Evolutionary conservation across 1,284 basidiomycete species (phyloP).

Genomic region (Naganishia cerealis): DNA sequence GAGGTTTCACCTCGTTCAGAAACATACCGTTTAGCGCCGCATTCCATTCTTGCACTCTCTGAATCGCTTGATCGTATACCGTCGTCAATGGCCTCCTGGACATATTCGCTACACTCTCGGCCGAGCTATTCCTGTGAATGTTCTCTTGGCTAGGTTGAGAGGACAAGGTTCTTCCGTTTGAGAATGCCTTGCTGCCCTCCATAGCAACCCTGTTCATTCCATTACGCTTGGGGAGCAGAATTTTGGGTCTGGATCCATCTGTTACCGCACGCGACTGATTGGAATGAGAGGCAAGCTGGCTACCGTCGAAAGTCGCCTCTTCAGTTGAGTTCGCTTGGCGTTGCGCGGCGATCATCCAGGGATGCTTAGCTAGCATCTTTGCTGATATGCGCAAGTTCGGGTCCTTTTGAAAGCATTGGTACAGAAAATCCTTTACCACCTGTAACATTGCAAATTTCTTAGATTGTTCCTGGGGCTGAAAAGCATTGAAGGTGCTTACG

Average conservation of each 20-base stretch:
- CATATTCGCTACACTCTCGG: slow-evolving; percentile 1
- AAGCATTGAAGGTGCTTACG: slow-evolving; percentile 41
- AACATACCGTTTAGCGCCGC: slow-evolving; percentile 83
- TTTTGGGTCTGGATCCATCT: not conserved
- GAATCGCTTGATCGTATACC: slow-evolving; percentile 87
- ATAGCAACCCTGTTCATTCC: not conserved
- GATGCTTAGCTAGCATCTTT: slow-evolving; percentile 85
- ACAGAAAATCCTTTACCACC: slow-evolving; percentile 92
- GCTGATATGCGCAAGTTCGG: slow-evolving; percentile 89
- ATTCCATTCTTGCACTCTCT: slow-evolving; percentile 97
- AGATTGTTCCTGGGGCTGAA: not conserved
- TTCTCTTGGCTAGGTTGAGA: not conserved
- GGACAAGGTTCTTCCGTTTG: slow-evolving; percentile 1
- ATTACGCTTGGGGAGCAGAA: slow-evolving; percentile 6
- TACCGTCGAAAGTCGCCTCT: not conserved
- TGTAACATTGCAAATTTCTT: slow-evolving; percentile 1
- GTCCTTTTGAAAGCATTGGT: slow-evolving; percentile 98
- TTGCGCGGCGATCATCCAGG: slow-evolving; percentile 88
- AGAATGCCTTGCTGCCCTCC: not conserved
- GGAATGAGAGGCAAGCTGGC: not conserved
- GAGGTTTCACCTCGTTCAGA: not conserved
- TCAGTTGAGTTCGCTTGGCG: slow-evolving; percentile 64
- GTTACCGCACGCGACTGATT: not conserved
- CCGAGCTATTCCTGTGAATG: not conserved
- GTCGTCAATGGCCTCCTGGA: slow-evolving; percentile 57